Base-by-base conservation (phyloP, 2,329 filamentous ascomycete genomes). In the Grosmannia clavigera region DNA sequence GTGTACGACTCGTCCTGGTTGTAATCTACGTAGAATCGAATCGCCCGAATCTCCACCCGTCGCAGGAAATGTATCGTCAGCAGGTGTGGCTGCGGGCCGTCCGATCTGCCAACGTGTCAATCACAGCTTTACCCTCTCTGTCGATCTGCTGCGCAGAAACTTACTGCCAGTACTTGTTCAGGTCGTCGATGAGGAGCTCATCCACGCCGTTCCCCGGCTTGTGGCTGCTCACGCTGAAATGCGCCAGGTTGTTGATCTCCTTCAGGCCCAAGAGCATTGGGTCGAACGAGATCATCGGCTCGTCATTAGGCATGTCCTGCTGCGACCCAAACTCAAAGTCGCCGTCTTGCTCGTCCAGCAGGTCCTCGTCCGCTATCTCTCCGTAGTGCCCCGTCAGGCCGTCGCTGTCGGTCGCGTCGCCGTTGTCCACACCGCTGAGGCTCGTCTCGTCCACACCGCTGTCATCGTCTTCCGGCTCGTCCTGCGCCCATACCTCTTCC, bases 1-100 rank as follows among this genome's bases (percentile, higher is more conserved):
- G 94, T 99, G 72, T 99, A 99, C 52, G 88, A 94, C 74, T 99
- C 94, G 72, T 99, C 94, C 59, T 90, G 83, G 63, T 87, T 85
- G 72, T 95, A 96, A 74, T 99, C 92, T 53, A 99, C 85, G 66
- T 87, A 92, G 67, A 94, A 83, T n/a, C 88, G 81, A 58, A 94
- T 84, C 33, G 85, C 83, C 5, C 86, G 84, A 63, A 94, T 90
- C 61, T 85, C 85, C 52, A 92, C 89, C 9, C 88, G 81, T 67
- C 91, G 90, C 73, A 90, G 85, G 72, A 94, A 94, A 72, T 94
- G 90, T 50, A 94, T 87, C 62, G 88, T 73, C 55, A 94, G 79
- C 63, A 85, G 82, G 68, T 94, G 89, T 5, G 89, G 89, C 69
- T 94, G 89, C 1, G 89, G 88, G 1, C 89, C 90, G 68, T 94